These are phyloP conservation scores for Aspergillus proliferans DNA, from an alignment of 2,329 filamentous ascomycete genomes.

Conservation along the genomic window DNA sequence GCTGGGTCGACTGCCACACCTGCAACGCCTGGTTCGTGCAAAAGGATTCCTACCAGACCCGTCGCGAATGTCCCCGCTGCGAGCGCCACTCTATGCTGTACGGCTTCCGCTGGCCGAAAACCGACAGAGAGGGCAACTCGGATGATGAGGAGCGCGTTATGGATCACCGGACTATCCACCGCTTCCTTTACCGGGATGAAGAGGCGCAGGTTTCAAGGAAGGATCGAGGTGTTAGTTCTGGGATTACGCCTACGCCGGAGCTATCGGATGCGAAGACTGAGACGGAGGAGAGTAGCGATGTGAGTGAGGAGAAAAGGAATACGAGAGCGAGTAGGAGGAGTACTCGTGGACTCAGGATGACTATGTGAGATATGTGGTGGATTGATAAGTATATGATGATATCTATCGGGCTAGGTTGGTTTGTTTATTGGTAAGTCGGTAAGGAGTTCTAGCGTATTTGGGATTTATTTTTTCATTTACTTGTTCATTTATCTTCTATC, in stretches of 20 bases:
- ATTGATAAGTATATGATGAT: constrained; percentile 2
- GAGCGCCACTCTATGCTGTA: constrained; percentile 95
- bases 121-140: constrained; percentile 66
- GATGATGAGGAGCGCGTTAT: constrained; percentile 66
- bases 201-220: constrained; percentile 46
- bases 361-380: constrained; percentile 23
- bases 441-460: neutral
- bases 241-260: constrained; percentile 32
- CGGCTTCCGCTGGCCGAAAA: constrained; percentile 94
- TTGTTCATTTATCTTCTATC: neutral
- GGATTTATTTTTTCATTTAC: constrained; percentile 5
- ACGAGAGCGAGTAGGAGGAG: constrained; percentile 30
- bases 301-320: constrained; percentile 27
- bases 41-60: constrained; percentile 77
- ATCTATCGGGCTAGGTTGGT: constrained; percentile 1
- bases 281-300: constrained; percentile 33
- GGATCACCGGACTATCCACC: constrained; percentile 81
- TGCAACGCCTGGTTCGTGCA: constrained; percentile 82
- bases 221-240: constrained; percentile 31
- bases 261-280: constrained; percentile 33
- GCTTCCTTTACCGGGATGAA: constrained; percentile 68
- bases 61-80: constrained; percentile 80
- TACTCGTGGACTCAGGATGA: constrained; percentile 28
- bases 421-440: constrained; percentile 3
- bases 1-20: constrained; percentile 83